A percentile compares a stretch with the other conserved stretches of the same genome.
phyloP scores from a whole-genome alignment of 2,329 filamentous ascomycete genomes.

The Aureobasidium sp. region DNA sequence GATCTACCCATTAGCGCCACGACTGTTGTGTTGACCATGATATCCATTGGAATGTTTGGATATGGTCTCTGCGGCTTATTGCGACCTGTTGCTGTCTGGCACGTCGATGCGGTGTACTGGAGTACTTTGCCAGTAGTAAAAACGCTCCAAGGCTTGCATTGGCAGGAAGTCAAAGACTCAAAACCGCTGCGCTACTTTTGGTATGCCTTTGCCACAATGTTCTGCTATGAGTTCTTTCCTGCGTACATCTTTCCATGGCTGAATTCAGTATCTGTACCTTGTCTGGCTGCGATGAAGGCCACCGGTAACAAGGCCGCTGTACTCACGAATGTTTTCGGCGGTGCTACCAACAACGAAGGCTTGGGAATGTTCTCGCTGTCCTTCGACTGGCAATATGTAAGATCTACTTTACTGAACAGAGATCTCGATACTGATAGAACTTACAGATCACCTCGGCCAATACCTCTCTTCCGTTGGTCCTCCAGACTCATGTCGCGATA shows the following conservation, averaged over 20 bases:
- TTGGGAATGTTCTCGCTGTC: constrained; percentile 55
- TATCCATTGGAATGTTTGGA: constrained; percentile 63
- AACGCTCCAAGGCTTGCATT: constrained; percentile 61
- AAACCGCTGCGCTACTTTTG: constrained; percentile 61
- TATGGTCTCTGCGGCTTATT: constrained; percentile 61
- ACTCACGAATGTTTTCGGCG: constrained; percentile 59
- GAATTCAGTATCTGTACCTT: constrained; percentile 61
- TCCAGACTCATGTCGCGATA: constrained; percentile 47
- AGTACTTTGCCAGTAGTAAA: constrained; percentile 59
- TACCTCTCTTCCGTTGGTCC: constrained; percentile 58
- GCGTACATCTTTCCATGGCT: constrained; percentile 64
- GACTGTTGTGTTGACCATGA: constrained; percentile 55
- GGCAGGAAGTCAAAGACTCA: constrained; percentile 55
- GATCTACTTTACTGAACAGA: background rate
- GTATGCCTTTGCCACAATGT: constrained; percentile 57
- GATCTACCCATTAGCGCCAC: constrained; percentile 49
- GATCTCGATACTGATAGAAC: constrained; percentile 15
- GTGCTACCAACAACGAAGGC: constrained; percentile 59
- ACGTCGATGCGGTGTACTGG: constrained; percentile 65
- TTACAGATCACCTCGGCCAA: constrained; percentile 57
- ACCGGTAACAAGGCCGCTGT: constrained; percentile 49
- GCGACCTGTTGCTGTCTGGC: constrained; percentile 62
- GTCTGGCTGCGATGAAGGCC: constrained; percentile 58
- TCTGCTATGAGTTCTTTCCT: constrained; percentile 58
- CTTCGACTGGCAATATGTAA: constrained; percentile 59